Conservation (phyloP, 106 monocot species). For the Xerophyta viscosa region DNA sequence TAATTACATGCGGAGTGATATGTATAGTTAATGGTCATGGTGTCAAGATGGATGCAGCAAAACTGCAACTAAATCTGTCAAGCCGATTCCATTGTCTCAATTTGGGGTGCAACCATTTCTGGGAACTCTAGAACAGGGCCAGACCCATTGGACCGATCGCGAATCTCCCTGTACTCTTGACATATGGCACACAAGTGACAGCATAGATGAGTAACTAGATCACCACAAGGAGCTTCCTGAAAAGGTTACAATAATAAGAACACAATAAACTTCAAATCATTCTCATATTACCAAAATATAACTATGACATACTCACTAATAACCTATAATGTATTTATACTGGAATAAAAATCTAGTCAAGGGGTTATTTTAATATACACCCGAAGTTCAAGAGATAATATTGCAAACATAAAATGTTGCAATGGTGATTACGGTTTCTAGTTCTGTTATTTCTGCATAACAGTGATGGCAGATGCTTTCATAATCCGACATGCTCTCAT, state of each 20-base stretch:
- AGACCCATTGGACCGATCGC: conserved; percentile 40
- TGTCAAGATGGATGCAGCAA: too few relatives aligned
- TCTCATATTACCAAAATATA: too few relatives aligned
- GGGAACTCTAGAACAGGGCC: conserved; percentile 15
- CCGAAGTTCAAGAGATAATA: too few relatives aligned
- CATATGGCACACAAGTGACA: conserved; percentile 86
- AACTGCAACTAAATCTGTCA: not conserved
- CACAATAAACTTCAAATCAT: too few relatives aligned
- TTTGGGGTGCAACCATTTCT: conserved; percentile 30
- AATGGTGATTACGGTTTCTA: too few relatives aligned
- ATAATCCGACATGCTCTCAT: too few relatives aligned
- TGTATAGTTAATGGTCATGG: not conserved
- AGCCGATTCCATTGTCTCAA: conserved; percentile 54
- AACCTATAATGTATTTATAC: too few relatives aligned
- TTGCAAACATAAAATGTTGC: too few relatives aligned
- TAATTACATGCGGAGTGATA: conserved; percentile 22
- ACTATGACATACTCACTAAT: not conserved
- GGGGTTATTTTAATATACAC: too few relatives aligned
- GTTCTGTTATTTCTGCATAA: too few relatives aligned
- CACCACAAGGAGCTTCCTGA: conserved; percentile 90
- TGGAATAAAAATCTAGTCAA: too few relatives aligned
- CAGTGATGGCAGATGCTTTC: too few relatives aligned
- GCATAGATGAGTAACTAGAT: conserved; percentile 76
- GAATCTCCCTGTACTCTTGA: conserved; percentile 91
- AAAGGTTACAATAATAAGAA: conserved; percentile 16